Percentiles rank a stretch among this genome's conserved stretches.
phyloP scores from a whole-genome alignment of 2,329 filamentous ascomycete species.

The Nemania sp. region DNA sequence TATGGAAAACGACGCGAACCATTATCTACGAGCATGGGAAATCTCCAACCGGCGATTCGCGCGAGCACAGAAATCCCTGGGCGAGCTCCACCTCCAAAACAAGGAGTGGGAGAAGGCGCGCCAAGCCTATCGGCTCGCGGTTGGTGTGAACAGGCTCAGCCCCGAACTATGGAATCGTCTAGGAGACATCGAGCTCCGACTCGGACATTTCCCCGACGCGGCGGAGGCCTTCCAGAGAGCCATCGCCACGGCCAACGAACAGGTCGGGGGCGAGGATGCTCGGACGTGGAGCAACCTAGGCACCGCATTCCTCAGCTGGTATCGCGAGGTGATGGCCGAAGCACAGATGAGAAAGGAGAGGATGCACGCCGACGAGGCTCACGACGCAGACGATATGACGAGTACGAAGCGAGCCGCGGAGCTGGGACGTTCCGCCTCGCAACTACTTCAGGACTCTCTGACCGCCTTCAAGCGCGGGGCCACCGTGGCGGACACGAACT shows the following conservation, averaged over 20 bases:
- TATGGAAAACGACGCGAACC: conserved; percentile 71
- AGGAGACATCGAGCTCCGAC: conserved; percentile 82
- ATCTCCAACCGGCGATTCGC: conserved; percentile 81
- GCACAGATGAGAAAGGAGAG: conserved; percentile 35
- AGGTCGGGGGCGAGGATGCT: conserved; percentile 82
- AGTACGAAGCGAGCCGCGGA: conserved; percentile 40
- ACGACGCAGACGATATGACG: conserved; percentile 35
- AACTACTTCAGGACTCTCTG: conserved; percentile 74
- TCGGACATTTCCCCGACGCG: conserved; percentile 76
- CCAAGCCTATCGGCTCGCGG: conserved; percentile 76
- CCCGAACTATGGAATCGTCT: conserved; percentile 86
- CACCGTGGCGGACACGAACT: conserved; percentile 79
- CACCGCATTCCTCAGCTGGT: conserved; percentile 76
- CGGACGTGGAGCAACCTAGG: conserved; percentile 96
- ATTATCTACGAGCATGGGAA: conserved; percentile 88
- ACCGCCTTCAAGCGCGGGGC: conserved; percentile 87
- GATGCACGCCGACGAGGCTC: conserved; percentile 26
- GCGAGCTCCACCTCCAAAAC: conserved; percentile 72
- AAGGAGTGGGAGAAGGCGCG: conserved; percentile 72
- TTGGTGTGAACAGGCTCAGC: conserved; percentile 79
- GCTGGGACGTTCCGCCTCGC: conserved; percentile 54
- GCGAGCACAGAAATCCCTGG: conserved; percentile 84
- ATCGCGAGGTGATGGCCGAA: conserved; percentile 55
- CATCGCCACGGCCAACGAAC: conserved; percentile 65
- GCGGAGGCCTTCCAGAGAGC: conserved; percentile 82